Evolutionary conservation across 2,329 filamentous ascomycete genomes (phyloP).

Genomic region (Colletotrichum musae): DNA sequence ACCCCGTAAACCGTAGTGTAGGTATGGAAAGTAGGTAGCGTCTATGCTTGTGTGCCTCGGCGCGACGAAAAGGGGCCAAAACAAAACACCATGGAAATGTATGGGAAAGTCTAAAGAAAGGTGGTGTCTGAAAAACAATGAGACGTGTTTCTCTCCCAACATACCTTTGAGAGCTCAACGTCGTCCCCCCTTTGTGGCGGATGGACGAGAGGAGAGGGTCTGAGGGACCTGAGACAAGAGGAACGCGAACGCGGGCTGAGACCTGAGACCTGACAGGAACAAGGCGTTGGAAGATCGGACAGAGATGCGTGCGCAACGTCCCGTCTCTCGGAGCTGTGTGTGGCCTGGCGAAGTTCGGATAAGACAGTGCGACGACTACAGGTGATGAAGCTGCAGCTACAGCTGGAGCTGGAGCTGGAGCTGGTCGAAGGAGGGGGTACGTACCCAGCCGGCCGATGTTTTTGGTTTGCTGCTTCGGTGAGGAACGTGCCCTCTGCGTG

Average conservation of each 20-base stretch:
- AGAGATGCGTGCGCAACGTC: background rate
- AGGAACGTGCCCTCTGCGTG: constrained; percentile 36
- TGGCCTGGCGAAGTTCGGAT: constrained; percentile 14
- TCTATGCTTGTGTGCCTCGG: no score
- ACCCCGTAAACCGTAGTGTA: no score
- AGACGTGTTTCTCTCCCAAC: background rate
- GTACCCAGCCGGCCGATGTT: constrained; percentile 6
- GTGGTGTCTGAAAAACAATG: constrained; percentile 12
- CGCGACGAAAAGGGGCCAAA: background rate
- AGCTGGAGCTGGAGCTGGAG: no score
- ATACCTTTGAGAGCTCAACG: constrained; percentile 9
- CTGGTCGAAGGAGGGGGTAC: background rate
- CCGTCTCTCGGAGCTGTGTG: constrained; percentile 4
- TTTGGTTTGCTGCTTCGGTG: constrained; percentile 27
- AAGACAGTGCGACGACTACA: background rate
- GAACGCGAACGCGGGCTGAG: constrained; percentile 19
- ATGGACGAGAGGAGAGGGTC: background rate
- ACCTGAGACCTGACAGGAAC: constrained; percentile 34
- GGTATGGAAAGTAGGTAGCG: no score
- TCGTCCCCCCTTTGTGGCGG: no score
- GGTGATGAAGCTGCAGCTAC: no score
- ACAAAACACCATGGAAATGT: constrained; percentile 12
- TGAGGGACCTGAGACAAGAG: background rate
- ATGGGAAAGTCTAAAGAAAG: constrained; percentile 1
- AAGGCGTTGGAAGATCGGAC: constrained; percentile 25